These are phyloP conservation scores for Chenopodium album DNA, from an alignment of 148 eudicot genomes.

Conservation along the genomic window DNA sequence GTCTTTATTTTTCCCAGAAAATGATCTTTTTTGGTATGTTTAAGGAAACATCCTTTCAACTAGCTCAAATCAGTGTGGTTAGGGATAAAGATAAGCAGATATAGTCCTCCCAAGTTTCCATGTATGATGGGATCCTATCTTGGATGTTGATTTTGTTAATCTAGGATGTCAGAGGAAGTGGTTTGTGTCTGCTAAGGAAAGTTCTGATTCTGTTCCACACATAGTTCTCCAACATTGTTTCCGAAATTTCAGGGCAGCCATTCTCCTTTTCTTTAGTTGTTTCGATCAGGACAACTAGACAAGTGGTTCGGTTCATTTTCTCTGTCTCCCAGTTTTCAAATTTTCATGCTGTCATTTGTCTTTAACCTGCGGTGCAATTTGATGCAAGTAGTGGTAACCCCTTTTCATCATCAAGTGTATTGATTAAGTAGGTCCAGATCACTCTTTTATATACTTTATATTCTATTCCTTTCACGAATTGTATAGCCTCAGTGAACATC, in stretches of 20 bases:
- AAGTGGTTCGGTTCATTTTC: background rate
- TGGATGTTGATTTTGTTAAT: background rate
- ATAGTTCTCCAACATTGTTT: background rate
- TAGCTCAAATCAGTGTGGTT: background rate
- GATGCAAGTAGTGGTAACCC: background rate
- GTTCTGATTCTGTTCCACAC: background rate
- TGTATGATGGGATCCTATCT: background rate
- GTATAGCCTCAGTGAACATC: background rate
- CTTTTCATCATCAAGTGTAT: background rate
- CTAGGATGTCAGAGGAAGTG: background rate
- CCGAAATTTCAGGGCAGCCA: background rate
- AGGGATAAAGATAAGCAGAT: background rate
- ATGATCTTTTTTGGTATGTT: background rate
- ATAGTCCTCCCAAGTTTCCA: background rate
- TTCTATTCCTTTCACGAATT: background rate
- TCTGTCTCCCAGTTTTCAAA: background rate
- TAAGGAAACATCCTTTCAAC: background rate
- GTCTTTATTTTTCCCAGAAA: background rate
- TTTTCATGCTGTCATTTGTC: constrained; percentile 7
- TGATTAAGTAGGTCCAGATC: background rate
- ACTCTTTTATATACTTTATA: background rate
- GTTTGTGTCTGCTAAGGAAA: constrained; percentile 1
- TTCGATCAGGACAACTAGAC: background rate
- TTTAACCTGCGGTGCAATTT: background rate
- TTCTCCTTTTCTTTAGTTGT: background rate